Evolutionary conservation across 371 early-diverging fungal species (phyloP).

Genomic region (Zancudomyces culisetae): DNA sequence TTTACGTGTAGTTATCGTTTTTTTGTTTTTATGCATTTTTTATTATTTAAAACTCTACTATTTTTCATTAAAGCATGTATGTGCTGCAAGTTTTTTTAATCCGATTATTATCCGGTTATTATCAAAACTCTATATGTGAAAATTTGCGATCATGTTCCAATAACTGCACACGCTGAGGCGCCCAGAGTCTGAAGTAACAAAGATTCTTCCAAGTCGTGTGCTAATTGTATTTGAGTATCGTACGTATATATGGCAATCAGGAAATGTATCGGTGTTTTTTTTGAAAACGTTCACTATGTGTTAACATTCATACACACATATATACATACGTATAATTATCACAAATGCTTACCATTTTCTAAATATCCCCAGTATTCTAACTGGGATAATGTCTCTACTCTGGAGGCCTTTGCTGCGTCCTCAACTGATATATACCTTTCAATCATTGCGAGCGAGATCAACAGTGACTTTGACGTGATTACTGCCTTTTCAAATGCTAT

Average conservation of each 20-base stretch:
- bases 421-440: slow-evolving; percentile 52
- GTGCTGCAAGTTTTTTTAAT: too few relatives aligned
- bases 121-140: too few relatives aligned
- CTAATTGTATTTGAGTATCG: not conserved
- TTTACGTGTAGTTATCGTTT: too few relatives aligned
- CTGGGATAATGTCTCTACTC: slow-evolving; percentile 71
- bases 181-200: slow-evolving; percentile 29
- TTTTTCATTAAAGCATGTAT: too few relatives aligned
- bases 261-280: not conserved
- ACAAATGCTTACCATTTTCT: slow-evolving; percentile 39
- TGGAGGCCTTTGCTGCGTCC: slow-evolving; percentile 57
- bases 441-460: slow-evolving; percentile 66
- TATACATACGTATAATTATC: slow-evolving; percentile 1
- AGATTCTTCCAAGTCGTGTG: slow-evolving; percentile 33
- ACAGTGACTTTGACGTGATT: slow-evolving; percentile 71
- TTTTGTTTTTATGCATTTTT: too few relatives aligned
- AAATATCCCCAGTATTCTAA: slow-evolving; percentile 84
- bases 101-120: too few relatives aligned
- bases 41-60: too few relatives aligned
- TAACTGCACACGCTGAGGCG: slow-evolving; percentile 15
- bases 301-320: not conserved
- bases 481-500: slow-evolving; percentile 73
- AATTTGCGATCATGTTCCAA: too few relatives aligned
- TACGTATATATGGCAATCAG: not conserved
- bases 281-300: not conserved